Base-by-base conservation (phyloP, 1,284 basidiomycete genomes). In the Sporisorium exsertum region DNA sequence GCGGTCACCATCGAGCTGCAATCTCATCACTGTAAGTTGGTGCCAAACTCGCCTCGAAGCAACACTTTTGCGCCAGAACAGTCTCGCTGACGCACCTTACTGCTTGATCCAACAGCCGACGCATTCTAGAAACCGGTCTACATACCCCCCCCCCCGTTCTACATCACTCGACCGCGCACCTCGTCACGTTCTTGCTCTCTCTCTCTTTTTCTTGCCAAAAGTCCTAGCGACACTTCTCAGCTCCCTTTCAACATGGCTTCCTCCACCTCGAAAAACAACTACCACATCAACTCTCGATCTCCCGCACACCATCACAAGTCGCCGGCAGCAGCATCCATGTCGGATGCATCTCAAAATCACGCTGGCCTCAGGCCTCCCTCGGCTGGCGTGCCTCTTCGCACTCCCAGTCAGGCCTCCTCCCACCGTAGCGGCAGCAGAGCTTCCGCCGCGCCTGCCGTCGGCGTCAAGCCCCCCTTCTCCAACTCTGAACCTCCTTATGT, bases 401-500 rank as follows among this genome's bases (percentile, higher is more conserved):
- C 61, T 33, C 63, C 69, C 15, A 72, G 69, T 47, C 62, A 64
- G 46, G 68, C 54, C 40, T 61, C 71, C 35, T 72, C 73, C 9
- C 33, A 58, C 43, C 70, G 74, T 56, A 76, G 72, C 64, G 40
- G 69, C 62, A 77, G 59, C 56, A 65, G 65, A 66, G 42, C 61
- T 47, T 55, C 58, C 35, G 56, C 55, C 12, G 13, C 46, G 20
- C 52, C 73, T 1, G 47, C 51, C 32, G 22, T 51, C 40, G 49
- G 52, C 26, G n/a, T 52, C 45, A 76, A 51, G 37, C 51, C 60
- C 29, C 15, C 16, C 50, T 35, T 58, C 54, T 24, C 62, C 53
- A 26, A n/a, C 40, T 64, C 65, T 8, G 71, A 72, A 16, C 76
- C 72, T 49, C 74, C 78, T 22, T 56, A 79, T 35, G 69, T 84